phyloP scores from a whole-genome alignment of 805 yeast genomes.

The Yamadazyma tumulicola region DNA sequence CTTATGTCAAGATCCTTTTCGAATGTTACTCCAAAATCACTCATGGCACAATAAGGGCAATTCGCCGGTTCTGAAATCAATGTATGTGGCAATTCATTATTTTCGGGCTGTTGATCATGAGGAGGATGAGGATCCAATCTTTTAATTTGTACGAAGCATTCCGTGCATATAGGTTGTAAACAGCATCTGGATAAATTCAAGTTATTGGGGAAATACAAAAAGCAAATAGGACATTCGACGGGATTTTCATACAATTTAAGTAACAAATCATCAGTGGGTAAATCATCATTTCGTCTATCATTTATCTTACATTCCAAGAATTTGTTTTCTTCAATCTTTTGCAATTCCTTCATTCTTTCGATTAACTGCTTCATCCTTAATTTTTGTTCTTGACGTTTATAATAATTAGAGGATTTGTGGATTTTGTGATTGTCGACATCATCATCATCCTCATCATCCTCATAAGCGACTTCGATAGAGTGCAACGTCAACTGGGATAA shows the following conservation, averaged over 20 bases:
- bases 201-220: slow-evolving; percentile 75
- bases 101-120: slow-evolving; percentile 47
- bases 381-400: slow-evolving; percentile 50
- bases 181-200: slow-evolving; percentile 85
- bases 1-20: slow-evolving; percentile 53
- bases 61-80: slow-evolving; percentile 82
- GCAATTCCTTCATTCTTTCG: slow-evolving; percentile 24
- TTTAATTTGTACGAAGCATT: slow-evolving; percentile 94
- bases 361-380: slow-evolving; percentile 39
- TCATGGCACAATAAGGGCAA: slow-evolving; percentile 91
- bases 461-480: slow-evolving; percentile 47
- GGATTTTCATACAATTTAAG: slow-evolving; percentile 63
- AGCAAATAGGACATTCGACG: slow-evolving; percentile 92
- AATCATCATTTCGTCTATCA: slow-evolving; percentile 9
- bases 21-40: slow-evolving; percentile 81
- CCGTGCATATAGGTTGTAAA: slow-evolving; percentile 89
- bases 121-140: slow-evolving; percentile 92
- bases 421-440: slow-evolving; percentile 61
- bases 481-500: slow-evolving; percentile 55
- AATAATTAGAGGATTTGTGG: slow-evolving; percentile 44
- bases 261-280: slow-evolving; percentile 45
- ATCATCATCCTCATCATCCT: slow-evolving; percentile 57
- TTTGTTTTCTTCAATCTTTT: slow-evolving; percentile 33
- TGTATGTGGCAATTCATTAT: slow-evolving; percentile 49
- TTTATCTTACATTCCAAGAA: slow-evolving; percentile 25